Conservation (phyloP, 192 early-diverging fungal species). For the Coemansia sp. region DNA sequence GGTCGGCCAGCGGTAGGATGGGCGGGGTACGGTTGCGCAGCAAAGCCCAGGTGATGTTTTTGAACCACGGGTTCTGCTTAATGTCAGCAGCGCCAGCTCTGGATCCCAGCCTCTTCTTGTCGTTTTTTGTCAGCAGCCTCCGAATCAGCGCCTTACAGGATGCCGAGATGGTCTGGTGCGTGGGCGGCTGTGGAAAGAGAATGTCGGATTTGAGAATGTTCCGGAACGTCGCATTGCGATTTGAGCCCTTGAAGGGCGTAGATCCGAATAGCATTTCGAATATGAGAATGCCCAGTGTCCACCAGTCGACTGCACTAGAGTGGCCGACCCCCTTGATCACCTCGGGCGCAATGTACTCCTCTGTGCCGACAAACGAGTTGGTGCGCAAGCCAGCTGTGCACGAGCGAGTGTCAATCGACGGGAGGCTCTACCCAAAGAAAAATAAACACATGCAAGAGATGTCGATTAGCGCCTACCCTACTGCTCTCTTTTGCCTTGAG, state of each 20-base stretch:
- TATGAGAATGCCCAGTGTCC: slow-evolving; percentile 96
- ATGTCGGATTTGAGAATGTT: slow-evolving; percentile 83
- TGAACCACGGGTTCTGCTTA: slow-evolving; percentile 90
- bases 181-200: slow-evolving; percentile 62
- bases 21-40: slow-evolving; percentile 82
- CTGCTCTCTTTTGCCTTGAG: too few relatives aligned
- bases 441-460: background rate
- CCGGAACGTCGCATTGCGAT: slow-evolving; percentile 84
- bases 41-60: slow-evolving; percentile 87
- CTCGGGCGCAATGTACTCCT: slow-evolving; percentile 99
- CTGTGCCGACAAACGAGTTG: slow-evolving; percentile 98
- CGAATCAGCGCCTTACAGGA: slow-evolving; percentile 72
- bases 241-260: slow-evolving; percentile 95
- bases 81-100: slow-evolving; percentile 90
- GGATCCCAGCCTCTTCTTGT: slow-evolving; percentile 80
- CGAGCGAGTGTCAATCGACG: slow-evolving; percentile 80
- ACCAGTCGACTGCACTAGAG: slow-evolving; percentile 96
- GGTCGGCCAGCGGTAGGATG: slow-evolving; percentile 68
- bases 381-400: slow-evolving; percentile 86
- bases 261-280: slow-evolving; percentile 98
- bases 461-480: background rate
- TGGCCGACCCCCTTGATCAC: slow-evolving; percentile 95
- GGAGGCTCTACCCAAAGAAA: slow-evolving; percentile 41
- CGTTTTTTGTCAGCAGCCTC: slow-evolving; percentile 87
- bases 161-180: slow-evolving; percentile 51